A percentile compares a stretch with the other conserved stretches of the same genome.
Conservation (phyloP, 345 rosid species). For the Rubroshorea leprosula region DNA sequence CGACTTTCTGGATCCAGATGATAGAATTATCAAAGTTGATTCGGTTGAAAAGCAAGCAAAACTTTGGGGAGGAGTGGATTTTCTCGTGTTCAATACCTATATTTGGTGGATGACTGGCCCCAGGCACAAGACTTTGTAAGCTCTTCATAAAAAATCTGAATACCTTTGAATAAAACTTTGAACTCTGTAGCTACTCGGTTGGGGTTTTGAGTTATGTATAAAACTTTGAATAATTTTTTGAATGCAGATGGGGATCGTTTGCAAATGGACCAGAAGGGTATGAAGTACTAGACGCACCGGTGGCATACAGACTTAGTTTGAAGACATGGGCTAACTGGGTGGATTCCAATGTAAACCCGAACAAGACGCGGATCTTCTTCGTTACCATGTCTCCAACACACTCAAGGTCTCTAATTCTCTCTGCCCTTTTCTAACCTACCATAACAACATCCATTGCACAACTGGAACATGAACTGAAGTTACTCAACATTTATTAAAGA, state of each 20-base stretch:
- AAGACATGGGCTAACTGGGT: slow-evolving; percentile 96
- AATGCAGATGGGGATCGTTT: slow-evolving; percentile 76
- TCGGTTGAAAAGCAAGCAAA: slow-evolving; percentile 61
- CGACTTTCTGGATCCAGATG: slow-evolving; percentile 57
- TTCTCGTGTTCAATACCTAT: slow-evolving; percentile 77
- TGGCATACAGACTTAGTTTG: slow-evolving; percentile 65
- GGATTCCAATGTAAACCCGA: slow-evolving; percentile 67
- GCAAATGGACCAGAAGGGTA: slow-evolving; percentile 69
- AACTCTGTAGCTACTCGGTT: too few species aligned
- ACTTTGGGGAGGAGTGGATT: slow-evolving; percentile 72
- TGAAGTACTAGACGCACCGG: slow-evolving; percentile 49
- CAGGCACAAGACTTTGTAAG: slow-evolving; percentile 62
- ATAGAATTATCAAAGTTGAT: slow-evolving; percentile 78
- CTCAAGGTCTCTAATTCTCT: slow-evolving; percentile 37
- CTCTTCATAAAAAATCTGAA: too few species aligned
- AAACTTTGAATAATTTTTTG: too few species aligned
- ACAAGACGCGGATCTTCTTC: slow-evolving; percentile 77
- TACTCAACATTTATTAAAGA: too few species aligned
- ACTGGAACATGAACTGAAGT: too few species aligned
- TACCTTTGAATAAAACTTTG: too few species aligned
- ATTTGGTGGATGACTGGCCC: slow-evolving; percentile 97
- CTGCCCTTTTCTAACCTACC: too few species aligned
- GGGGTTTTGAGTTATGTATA: too few species aligned
- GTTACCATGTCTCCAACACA: slow-evolving; percentile 87
- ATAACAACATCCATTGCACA: too few species aligned